Evolutionary conservation across 2,329 filamentous ascomycete genomes (phyloP).

Genomic region (Zymoseptoria tritici): DNA sequence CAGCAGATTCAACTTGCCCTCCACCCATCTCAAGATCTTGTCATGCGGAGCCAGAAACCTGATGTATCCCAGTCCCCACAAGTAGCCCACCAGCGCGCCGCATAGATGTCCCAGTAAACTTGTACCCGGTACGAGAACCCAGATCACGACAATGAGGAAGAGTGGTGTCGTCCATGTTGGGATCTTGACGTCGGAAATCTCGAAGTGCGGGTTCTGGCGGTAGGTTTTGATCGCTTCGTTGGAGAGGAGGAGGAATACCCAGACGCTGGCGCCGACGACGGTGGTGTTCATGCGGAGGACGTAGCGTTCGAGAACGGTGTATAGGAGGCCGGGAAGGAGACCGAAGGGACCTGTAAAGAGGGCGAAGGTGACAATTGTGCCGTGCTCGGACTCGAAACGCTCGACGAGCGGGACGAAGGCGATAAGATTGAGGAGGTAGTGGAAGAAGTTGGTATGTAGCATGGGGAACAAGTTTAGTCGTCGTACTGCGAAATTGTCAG

Average conservation of each 20-base stretch:
- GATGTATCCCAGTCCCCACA: slow-evolving; percentile 81
- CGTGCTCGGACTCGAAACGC: slow-evolving; percentile 86
- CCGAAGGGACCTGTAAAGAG: slow-evolving; percentile 69
- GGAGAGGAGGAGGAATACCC: slow-evolving; percentile 82
- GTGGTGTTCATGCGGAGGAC: slow-evolving; percentile 64
- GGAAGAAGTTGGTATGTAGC: slow-evolving; percentile 73
- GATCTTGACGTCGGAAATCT: slow-evolving; percentile 58
- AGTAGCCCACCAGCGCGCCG: slow-evolving; percentile 75
- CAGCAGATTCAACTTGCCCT: slow-evolving; percentile 78
- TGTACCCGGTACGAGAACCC: slow-evolving; percentile 69
- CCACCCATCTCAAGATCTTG: slow-evolving; percentile 77
- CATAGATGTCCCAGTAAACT: slow-evolving; percentile 83
- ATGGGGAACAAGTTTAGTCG: slow-evolving; percentile 88
- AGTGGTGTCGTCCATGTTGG: slow-evolving; percentile 90
- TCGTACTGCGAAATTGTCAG: slow-evolving; percentile 58
- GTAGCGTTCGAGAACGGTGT: slow-evolving; percentile 68
- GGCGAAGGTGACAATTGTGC: slow-evolving; percentile 77
- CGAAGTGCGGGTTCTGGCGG: slow-evolving; percentile 70
- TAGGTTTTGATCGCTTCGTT: slow-evolving; percentile 82
- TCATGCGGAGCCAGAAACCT: slow-evolving; percentile 87
- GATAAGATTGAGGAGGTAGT: slow-evolving; percentile 70
- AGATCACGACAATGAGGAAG: slow-evolving; percentile 65
- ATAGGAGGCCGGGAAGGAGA: slow-evolving; percentile 67
- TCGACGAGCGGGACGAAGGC: slow-evolving; percentile 83
- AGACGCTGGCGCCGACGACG: slow-evolving; percentile 80